phyloP scores from a whole-genome alignment of 2,329 filamentous ascomycete species.

The Cladosporium austrohemisphaericum region DNA sequence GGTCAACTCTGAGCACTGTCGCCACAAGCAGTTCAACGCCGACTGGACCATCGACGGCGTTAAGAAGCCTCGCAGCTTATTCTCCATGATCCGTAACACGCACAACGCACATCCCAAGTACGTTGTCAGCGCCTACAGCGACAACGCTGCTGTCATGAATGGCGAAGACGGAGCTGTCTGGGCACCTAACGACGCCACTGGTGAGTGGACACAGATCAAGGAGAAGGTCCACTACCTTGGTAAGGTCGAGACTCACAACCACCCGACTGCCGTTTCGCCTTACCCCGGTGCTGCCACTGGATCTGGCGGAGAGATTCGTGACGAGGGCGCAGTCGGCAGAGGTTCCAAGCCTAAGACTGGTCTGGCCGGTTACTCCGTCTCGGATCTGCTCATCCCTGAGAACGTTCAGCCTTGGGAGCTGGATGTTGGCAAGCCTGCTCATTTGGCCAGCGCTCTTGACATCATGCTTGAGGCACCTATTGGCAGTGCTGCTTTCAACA shows the following conservation, averaged over 20 bases:
- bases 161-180: constrained; percentile 72
- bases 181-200: constrained; percentile 81
- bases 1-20: constrained; percentile 94
- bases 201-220: constrained; percentile 81
- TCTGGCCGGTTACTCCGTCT: constrained; percentile 89
- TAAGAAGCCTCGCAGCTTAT: constrained; percentile 74
- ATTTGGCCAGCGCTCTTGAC: constrained; percentile 90
- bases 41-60: constrained; percentile 91
- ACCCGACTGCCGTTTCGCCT: constrained; percentile 91
- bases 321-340: constrained; percentile 89
- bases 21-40: constrained; percentile 92
- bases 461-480: constrained; percentile 98
- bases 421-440: constrained; percentile 81
- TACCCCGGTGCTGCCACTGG: constrained; percentile 92
- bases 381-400: constrained; percentile 84
- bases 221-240: constrained; percentile 83
- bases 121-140: constrained; percentile 94
- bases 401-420: constrained; percentile 83
- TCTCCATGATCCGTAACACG: constrained; percentile 95
- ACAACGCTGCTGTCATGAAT: constrained; percentile 91
- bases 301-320: constrained; percentile 90
- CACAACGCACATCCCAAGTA: constrained; percentile 72
- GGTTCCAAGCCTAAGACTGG: constrained; percentile 92
- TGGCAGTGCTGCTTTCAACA: constrained; percentile 93
- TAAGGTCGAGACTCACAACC: constrained; percentile 98